Evolutionary conservation across 208 protist species (phyloP).

Genomic region (Crithidia mellificae): DNA sequence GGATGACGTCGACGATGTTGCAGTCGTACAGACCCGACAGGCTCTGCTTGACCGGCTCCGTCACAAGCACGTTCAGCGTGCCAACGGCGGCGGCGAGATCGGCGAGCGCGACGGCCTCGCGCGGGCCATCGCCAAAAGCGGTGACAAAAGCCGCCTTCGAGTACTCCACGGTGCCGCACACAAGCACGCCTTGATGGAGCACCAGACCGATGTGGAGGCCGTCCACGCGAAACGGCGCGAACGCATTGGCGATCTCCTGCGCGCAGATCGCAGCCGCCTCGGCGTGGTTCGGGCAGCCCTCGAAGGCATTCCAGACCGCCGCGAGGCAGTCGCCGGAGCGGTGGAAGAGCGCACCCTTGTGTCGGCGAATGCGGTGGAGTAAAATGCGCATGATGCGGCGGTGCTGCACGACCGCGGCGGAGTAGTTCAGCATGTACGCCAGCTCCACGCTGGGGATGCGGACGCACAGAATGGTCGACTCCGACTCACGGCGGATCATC

Average conservation of each 20-base stretch:
- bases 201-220: slow-evolving; percentile 79
- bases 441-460: slow-evolving; percentile 59
- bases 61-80: slow-evolving; percentile 61
- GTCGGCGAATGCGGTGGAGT: slow-evolving; percentile 63
- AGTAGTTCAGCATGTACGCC: slow-evolving; percentile 74
- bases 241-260: slow-evolving; percentile 57
- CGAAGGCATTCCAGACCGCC: slow-evolving; percentile 87
- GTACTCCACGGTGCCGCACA: slow-evolving; percentile 82
- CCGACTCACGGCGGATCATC: slow-evolving; percentile 53
- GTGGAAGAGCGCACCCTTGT: slow-evolving; percentile 75
- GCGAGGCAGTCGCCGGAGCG: slow-evolving; percentile 72
- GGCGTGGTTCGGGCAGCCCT: slow-evolving; percentile 72
- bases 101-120: slow-evolving; percentile 58
- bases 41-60: slow-evolving; percentile 81
- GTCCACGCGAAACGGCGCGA: slow-evolving; percentile 50
- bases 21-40: slow-evolving; percentile 72
- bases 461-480: slow-evolving; percentile 69
- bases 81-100: slow-evolving; percentile 60
- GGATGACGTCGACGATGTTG: slow-evolving; percentile 82
- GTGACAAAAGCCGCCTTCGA: slow-evolving; percentile 78
- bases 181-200: slow-evolving; percentile 75
- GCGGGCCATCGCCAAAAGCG: slow-evolving; percentile 71
- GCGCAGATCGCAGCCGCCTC: slow-evolving; percentile 70
- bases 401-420: slow-evolving; percentile 61
- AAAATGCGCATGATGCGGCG: slow-evolving; percentile 78